Base-by-base conservation (phyloP, 192 early-diverging fungal species). In the Entomortierella beljakovae region DNA sequence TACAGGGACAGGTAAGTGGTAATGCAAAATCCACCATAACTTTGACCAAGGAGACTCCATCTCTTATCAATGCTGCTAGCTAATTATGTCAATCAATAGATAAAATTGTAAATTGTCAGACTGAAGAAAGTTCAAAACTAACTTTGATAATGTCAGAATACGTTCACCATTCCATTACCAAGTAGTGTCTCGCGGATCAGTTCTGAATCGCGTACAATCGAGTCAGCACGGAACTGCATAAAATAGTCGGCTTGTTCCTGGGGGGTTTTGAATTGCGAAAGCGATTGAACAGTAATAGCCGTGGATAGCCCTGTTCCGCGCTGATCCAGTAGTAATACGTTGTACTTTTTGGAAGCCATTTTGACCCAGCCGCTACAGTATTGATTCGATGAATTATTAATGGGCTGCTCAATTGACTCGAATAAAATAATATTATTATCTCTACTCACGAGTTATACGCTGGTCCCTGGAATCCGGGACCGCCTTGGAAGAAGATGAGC, bases 1-100 rank as follows among this genome's bases (percentile, higher is more conserved):
- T 89, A 92, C 58, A 92, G 62, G 29, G 88, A 90, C 49, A 92
- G 81, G 40, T 90, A 92, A 4, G 88, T 90, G 16, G 82, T 83
- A 54, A 88, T 86, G 68, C 90, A 92, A 72, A 92, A 92, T 1
- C 91, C 91, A 64, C 91, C 91, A 81, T 88, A 92, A 35, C 87
- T 89, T 65, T 91, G 91, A 38, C 91, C 91, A 22, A 92, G 68
- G 20, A 92, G 76, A 57, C 65, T 85, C 85, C 34, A 80, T 54
- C 66, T 80, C 59, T 72, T 80, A 10, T 72, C 79, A 5, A 68
- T 32, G 51, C 32, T 46, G 26, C 59, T 79, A 0, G 67, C 75
- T 79, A 56, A 31, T 37, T 25, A 13, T 57, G 18, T 28, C 25
- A 54, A 28, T 13, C 18, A 50, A 31, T 11, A 15, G 43, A 46